Base-by-base conservation (phyloP, 1,284 basidiomycete species). In the Tylopilus sp. region DNA sequence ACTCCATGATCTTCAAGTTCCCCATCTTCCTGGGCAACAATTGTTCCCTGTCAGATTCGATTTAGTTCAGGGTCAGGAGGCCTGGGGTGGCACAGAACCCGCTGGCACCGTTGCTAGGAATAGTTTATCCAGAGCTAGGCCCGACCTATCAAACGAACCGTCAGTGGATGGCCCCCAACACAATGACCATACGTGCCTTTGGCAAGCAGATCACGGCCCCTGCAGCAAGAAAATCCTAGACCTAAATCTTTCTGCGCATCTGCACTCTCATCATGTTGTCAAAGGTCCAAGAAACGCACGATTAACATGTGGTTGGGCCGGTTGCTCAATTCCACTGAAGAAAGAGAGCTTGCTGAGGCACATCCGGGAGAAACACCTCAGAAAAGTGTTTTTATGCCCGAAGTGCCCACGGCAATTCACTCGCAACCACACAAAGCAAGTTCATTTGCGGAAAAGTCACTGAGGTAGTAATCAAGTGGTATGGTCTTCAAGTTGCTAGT, bases 331-430 rank as follows among this genome's bases (percentile, higher is more conserved):
- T 13, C 53, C 53, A 0, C 68, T 80, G 77, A 78, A 67, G 38
- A 79, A 62, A n/a, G 77, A 79, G 61, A 79, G 79, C 41, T 26
- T 77, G 29, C 55, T 60, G 41, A 68, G 78, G 44, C 76, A 77
- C n/a, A 53, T 77, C 6, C 68, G 65, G 22, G 79, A 80, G 44
- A 63, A 26, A n/a, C 76, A 80, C 24, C 63, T 79, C 24, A 65
- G 66, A 54, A 38, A 55, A 29, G 72, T 26, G 56, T 62, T 62
- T 38, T 0, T 5, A 9, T 80, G 77, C 58, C 51, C 61, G 12
- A 19, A 47, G 36, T 80, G 76, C 38, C 4, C 29, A 2, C 69
- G 69, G 26, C 53, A 38, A 47, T 77, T 80, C 58, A 76, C 77
- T 10, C 78, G 78, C 26, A 57, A 26, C 57, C 9, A 76, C 47